phyloP scores from a whole-genome alignment of 2,329 filamentous ascomycete genomes.

The Apiospora kogelbergensis region DNA sequence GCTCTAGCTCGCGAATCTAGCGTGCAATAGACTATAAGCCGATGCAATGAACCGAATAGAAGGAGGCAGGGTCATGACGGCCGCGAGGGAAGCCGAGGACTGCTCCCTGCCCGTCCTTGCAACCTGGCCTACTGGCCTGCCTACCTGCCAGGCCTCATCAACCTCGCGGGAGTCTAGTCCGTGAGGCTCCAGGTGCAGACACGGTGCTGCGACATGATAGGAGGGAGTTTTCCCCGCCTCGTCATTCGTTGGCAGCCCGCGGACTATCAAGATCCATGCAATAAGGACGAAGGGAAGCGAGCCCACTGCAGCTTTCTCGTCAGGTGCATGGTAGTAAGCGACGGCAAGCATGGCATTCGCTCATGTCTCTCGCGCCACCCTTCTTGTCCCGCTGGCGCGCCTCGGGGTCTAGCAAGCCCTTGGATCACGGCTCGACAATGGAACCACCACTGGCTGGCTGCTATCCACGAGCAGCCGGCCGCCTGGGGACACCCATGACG shows the following conservation, averaged over 20 bases:
- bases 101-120: not conserved
- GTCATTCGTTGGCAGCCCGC: not conserved
- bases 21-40: not conserved
- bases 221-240: not conserved
- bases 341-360: not conserved
- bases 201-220: not conserved
- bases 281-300: not conserved
- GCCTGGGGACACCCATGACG: not conserved
- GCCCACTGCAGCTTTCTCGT: not conserved
- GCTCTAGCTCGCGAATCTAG: not conserved
- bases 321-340: not conserved
- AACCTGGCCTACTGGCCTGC: not conserved
- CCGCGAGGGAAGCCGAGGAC: not conserved
- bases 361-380: not conserved
- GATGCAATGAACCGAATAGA: not conserved
- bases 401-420: not conserved
- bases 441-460: not conserved
- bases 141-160: not conserved
- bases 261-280: not conserved
- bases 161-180: not conserved
- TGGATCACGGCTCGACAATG: not conserved
- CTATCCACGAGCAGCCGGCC: not conserved
- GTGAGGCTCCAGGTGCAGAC: not conserved
- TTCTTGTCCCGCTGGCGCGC: not conserved
- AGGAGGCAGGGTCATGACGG: not conserved